Evolutionary conservation across 2,329 filamentous ascomycete genomes (phyloP), one percentile per base, ranked within the genome.

Genomic region (Ascosphaera acerosa): DNA sequence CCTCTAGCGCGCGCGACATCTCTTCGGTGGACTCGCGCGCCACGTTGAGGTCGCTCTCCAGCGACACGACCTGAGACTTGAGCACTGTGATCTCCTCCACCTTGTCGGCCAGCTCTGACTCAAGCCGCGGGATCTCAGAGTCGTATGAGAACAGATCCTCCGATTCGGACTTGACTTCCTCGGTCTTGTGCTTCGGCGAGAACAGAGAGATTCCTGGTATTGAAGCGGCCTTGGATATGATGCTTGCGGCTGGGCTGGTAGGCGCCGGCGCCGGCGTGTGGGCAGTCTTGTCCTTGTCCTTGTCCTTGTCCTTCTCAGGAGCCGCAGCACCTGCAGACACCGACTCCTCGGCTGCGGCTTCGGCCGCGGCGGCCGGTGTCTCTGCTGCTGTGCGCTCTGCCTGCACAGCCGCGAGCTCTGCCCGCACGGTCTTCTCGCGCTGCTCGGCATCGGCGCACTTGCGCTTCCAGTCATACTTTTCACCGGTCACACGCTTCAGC

Each of bases 81-180:
- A 94, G 64, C 29, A 61, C 63, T 32, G 69, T 64, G 22, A 87
- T 68, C 48, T 84, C 71, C 26, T 66, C 64, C 7, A 71, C 58
- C 42, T 75, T 76, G 34, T 70, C 64, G 32, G 70, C 61, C 3
- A 87, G 50, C 40, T 87, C 74, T 1, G 65, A 61, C 43, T 89
- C 74, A n/a, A 91, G 54, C 33, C 76, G 68, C 3, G 77, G 76
- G 10, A 89, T 61, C 51, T 94, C 84, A 31, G 74, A 73, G 35
- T 94, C 82, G 42, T 81, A 89, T 0, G 81, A 91, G 52, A 92
- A 92, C 51, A 92, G 75, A 30, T 90, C 77, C 38, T 82, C 76
- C 15, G 51, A 48, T 10, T 50, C 48, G 19, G 51, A 48, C 19
- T 49, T 41, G 9, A 23, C 7, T 27, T 38, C 34, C 9, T 28